Base-by-base conservation (phyloP, 108 stramenopile species). In the Skeletonema potamos region DNA sequence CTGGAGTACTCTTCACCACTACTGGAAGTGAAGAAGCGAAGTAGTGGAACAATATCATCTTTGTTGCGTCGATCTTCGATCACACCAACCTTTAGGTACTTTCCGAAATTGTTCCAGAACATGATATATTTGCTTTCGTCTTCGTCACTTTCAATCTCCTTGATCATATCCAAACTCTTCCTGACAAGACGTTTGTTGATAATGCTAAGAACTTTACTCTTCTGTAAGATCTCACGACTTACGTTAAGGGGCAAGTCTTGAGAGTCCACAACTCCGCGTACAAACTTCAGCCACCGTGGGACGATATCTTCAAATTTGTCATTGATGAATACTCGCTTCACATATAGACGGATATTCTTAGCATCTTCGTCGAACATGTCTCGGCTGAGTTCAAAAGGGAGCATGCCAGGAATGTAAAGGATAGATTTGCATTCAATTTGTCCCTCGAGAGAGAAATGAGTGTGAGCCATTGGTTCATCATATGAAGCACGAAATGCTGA, bases 261-360 rank as follows among this genome's bases (percentile, higher is more conserved):
- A 34, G 86, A 88, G 72, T 99, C 98, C 46, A 99, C 98, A 7
- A 97, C 92, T 54, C 97, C 98, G 48, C 94, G 84, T 51, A 99
- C 78, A 76, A 99, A 99, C 68, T 95, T 96, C 62, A 99, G 91
- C 96, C 97, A 99, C 13, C 97, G 89, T 18, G 98, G 98, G 34
- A 98, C 84, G 43, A 99, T 92, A 55, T 97, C 98, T 55, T 99
- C 97, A 68, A 98, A 99, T 71, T 96, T 87, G 78, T 99, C 98
- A 74, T 97, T 99, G 94, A 99, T 98, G 72, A 99, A 99, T 29
- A 99, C 98, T 18, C 98, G 96, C 87, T 98, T 98, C 29, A 99
- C 98, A 82, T 99, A 99, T 10, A 99, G 82, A 34, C 94, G 92
- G 70, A 99, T 92, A 60, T 92, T 92, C 12, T 90, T 82, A 22